Percentiles rank a stretch among this genome's conserved stretches.
phyloP scores from a whole-genome alignment of 2,329 filamentous ascomycete species.

The Drechslerella stenobrocha region DNA sequence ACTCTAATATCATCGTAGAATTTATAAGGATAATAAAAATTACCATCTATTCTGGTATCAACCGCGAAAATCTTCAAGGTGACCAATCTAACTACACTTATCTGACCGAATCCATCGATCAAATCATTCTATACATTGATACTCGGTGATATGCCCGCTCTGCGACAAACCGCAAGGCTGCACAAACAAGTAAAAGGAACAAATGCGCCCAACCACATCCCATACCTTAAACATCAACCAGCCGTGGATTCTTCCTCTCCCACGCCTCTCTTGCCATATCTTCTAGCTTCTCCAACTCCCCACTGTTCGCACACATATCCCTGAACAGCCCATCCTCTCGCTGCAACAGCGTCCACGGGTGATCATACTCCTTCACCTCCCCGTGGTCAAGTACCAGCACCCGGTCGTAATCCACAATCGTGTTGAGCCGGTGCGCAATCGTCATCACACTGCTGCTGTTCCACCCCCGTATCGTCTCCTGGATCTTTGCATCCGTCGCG shows the following conservation, averaged over 20 bases:
- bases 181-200: not conserved
- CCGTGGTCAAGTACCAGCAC: slow-evolving; percentile 93
- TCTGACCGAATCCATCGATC: no score
- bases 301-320: slow-evolving; percentile 53
- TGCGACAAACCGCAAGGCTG: no score
- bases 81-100: no score
- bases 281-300: slow-evolving; percentile 51
- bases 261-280: slow-evolving; percentile 52
- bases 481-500: slow-evolving; percentile 90
- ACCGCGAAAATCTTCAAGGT: no score
- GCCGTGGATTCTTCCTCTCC: slow-evolving; percentile 46
- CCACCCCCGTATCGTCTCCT: slow-evolving; percentile 92
- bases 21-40: no score
- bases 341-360: slow-evolving; percentile 78
- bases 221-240: slow-evolving; percentile 20
- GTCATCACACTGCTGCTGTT: slow-evolving; percentile 87
- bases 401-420: slow-evolving; percentile 97
- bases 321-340: slow-evolving; percentile 67
- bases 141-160: no score
- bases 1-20: no score
- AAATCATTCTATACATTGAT: no score
- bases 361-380: slow-evolving; percentile 82
- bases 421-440: slow-evolving; percentile 92
- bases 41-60: no score
- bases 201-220: not conserved